Evolutionary conservation across 768 basidiomycete genomes (phyloP).

Genomic region (Pulveroboletus sp.): DNA sequence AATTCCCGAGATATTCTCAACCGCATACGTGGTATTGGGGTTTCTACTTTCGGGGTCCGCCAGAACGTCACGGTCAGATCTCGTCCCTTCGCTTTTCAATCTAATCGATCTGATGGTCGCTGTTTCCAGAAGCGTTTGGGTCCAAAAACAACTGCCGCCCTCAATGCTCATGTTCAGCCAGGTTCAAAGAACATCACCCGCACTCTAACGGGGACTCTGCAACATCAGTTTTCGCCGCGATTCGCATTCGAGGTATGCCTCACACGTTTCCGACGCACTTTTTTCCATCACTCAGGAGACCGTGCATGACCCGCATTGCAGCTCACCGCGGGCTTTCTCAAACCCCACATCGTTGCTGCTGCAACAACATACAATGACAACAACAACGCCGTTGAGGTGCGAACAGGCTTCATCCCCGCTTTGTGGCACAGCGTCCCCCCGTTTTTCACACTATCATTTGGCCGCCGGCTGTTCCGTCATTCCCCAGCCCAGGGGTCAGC

Average conservation of each 20-base stretch:
- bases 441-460: constrained; percentile 41
- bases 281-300: constrained; percentile 5
- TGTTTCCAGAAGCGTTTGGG: constrained; percentile 44
- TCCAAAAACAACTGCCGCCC: constrained; percentile 40
- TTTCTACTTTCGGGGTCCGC: constrained; percentile 36
- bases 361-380: constrained; percentile 47
- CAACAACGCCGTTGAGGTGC: constrained; percentile 42
- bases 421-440: constrained; percentile 33
- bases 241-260: constrained; percentile 42
- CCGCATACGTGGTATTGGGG: constrained; percentile 35
- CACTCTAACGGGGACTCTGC: constrained; percentile 63
- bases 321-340: constrained; percentile 39
- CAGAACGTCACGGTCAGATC: constrained; percentile 44
- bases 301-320: constrained; percentile 22
- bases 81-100: constrained; percentile 8
- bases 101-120: constrained; percentile 19
- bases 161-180: constrained; percentile 38
- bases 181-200: constrained; percentile 27
- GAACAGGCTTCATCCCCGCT: constrained; percentile 35
- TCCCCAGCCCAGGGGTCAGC: constrained; percentile 46
- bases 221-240: constrained; percentile 73
- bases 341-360: constrained; percentile 40
- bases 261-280: constrained; percentile 17
- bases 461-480: constrained; percentile 50
- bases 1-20: constrained; percentile 28